Evolutionary conservation across 306 rosid genomes (phyloP), one percentile per base, ranked within the genome.

Genomic region (Styphnolobium japonicum): DNA sequence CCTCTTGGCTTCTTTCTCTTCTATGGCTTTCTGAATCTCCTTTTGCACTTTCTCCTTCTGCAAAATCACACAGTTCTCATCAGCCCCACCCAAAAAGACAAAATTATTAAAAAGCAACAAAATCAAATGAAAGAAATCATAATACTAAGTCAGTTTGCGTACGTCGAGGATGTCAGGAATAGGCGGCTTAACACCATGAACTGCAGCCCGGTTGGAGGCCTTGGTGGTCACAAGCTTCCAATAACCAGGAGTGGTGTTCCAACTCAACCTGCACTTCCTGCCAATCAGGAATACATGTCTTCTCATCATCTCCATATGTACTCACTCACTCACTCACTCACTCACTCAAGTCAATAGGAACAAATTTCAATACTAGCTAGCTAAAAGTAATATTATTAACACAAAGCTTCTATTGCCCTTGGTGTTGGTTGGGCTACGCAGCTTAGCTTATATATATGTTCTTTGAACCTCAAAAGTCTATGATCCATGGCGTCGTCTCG

Each of bases 11-110:
- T 85, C 82, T 7, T 67, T 87, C 72, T 80, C 74, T 82, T 85
- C 61, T 67, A 66, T 85, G 9, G 75, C 86, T 56, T 62, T 78
- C 49, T 77, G 45, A 62, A 89, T 81, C 43, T 71, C 67, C 80
- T 49, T 67, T 18, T 82, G 43, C 42, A 83, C 82, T 81, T 82
- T 66, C 25, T 86, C 88, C 82, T 67, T 78, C 89, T 83, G 72
- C 73, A 66, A 81, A 27, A 46, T 52, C 29, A 18, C 69, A 68
- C 1, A 67, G 3, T 39, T 10, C 29, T 11, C 2, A 27, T 3
- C 5, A n/a, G 10, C 10, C 42, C 42, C 40, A 29, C 9, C 48
- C 27, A 33, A n/a, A 39, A 29, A 4, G 3, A 12, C 34, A 37
- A 21, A 0, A 64, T 21, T 9, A 37, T 52, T 36, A 16, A 51